A percentile compares a stretch with the other conserved stretches of the same genome.
Evolutionary conservation across 805 yeast species (phyloP).

Genomic region (Wickerhamomyces hampshirensis): DNA sequence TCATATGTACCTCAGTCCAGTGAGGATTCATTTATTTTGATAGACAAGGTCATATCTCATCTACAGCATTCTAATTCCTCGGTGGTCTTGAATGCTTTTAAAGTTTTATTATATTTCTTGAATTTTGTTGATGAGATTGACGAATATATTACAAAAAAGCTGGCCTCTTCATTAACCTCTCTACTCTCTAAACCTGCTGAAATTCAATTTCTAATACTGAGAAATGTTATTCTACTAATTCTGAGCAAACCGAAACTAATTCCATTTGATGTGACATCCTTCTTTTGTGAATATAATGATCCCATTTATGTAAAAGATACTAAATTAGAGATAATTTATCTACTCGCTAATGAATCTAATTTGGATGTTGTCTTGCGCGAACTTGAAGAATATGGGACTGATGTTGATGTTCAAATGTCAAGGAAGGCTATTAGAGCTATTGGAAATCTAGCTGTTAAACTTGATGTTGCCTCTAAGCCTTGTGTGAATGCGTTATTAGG

Average conservation of each 20-base stretch:
- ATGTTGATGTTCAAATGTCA: conserved; percentile 81
- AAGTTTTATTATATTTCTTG: conserved; percentile 63
- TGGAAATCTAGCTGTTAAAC: conserved; percentile 81
- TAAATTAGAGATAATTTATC: conserved; percentile 79
- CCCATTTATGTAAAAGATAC: conserved; percentile 87
- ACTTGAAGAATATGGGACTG: conserved; percentile 81
- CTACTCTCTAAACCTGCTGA: conserved; percentile 75
- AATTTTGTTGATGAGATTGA: conserved; percentile 63
- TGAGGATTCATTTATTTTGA: conserved; percentile 60
- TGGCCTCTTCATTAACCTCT: conserved; percentile 66
- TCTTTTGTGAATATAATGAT: conserved; percentile 80
- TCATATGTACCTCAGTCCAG: conserved; percentile 65
- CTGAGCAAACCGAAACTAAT: conserved; percentile 59
- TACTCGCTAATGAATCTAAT: conserved; percentile 65
- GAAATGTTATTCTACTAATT: conserved; percentile 74
- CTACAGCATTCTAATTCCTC: conserved; percentile 78
- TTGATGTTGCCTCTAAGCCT: conserved; percentile 52
- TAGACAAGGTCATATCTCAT: conserved; percentile 63
- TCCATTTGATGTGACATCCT: conserved; percentile 66
- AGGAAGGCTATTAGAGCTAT: conserved; percentile 84
- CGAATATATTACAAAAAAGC: conserved; percentile 50
- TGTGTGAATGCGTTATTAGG: conserved; percentile 62
- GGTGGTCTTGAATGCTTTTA: conserved; percentile 72
- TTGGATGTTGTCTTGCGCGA: conserved; percentile 63
- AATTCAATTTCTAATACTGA: conserved; percentile 72